Evolutionary conservation across 352 stramenopile species (phyloP).

Genomic region (Globisporangium acanthophoron): DNA sequence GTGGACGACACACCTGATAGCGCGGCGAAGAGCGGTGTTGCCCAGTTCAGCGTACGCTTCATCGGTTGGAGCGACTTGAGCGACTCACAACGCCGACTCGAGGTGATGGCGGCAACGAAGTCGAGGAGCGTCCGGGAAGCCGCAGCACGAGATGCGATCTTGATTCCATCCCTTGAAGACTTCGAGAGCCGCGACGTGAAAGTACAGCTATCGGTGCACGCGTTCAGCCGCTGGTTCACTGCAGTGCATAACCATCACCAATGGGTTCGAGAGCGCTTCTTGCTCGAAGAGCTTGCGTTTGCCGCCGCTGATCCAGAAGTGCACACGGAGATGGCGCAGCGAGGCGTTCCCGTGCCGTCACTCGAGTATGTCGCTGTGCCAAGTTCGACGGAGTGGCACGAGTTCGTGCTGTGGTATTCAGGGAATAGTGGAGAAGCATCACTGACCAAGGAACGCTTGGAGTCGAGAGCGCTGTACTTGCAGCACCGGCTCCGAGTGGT

Average conservation of each 20-base stretch:
- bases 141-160: conserved; percentile 27
- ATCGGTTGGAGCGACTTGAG: conserved; percentile 39
- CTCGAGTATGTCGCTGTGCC: conserved; percentile 18
- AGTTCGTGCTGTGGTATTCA: conserved; percentile 58
- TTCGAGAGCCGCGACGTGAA: conserved; percentile 41
- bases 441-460: conserved; percentile 23
- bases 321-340: conserved; percentile 27
- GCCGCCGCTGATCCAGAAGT: conserved; percentile 37
- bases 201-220: conserved; percentile 33
- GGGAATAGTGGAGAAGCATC: conserved; percentile 14
- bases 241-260: conserved; percentile 33
- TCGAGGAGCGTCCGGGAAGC: conserved; percentile 38
- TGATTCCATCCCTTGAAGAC: conserved; percentile 34
- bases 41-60: conserved; percentile 14
- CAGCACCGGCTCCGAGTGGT: conserved; percentile 25
- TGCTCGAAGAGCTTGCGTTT: conserved; percentile 52
- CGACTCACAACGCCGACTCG: conserved; percentile 30
- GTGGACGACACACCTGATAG: neutral
- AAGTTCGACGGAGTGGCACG: conserved; percentile 27
- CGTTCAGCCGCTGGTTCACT: conserved; percentile 58
- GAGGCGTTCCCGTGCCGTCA: conserved; percentile 22
- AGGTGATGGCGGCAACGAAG: conserved; percentile 54
- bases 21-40: neutral
- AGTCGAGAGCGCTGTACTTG: conserved; percentile 31
- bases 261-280: conserved; percentile 44